Evolutionary conservation across 495 filamentous ascomycete genomes (phyloP).

Genomic region (Penicillium alfredii): DNA sequence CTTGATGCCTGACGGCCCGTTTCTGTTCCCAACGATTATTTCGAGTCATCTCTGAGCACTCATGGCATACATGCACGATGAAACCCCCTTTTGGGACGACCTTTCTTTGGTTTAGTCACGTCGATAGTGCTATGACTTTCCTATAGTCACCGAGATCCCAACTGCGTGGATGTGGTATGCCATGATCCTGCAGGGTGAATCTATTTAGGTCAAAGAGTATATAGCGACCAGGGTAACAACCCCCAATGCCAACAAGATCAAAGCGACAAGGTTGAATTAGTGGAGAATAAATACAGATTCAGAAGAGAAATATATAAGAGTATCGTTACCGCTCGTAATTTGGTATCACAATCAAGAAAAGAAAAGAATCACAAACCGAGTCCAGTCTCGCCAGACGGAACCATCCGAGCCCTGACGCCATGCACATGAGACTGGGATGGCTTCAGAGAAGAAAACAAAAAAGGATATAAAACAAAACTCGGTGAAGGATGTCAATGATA

Average conservation of each 20-base stretch:
- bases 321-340: conserved; percentile 32
- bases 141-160: too few relatives aligned
- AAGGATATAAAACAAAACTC: conserved; percentile 8
- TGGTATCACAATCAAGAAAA: conserved; percentile 29
- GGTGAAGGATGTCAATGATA: conserved; percentile 8
- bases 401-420: conserved; percentile 29
- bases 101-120: too few relatives aligned
- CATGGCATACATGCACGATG: too few relatives aligned
- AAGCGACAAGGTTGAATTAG: conserved; percentile 18
- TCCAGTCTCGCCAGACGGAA: too few relatives aligned
- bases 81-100: too few relatives aligned
- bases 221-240: too few relatives aligned
- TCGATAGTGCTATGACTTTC: too few relatives aligned
- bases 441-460: conserved; percentile 9
- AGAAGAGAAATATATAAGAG: conserved; percentile 27
- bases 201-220: too few relatives aligned
- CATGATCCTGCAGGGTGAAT: too few relatives aligned
- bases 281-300: conserved; percentile 31
- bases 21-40: too few relatives aligned
- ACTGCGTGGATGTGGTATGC: too few relatives aligned
- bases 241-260: conserved; percentile 7
- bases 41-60: too few relatives aligned
- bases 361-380: conserved; percentile 10
- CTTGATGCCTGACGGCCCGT: conserved; percentile 2
- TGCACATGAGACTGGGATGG: conserved; percentile 13